Base-by-base conservation (phyloP, 768 basidiomycete species). In the Suillus bovinus region DNA sequence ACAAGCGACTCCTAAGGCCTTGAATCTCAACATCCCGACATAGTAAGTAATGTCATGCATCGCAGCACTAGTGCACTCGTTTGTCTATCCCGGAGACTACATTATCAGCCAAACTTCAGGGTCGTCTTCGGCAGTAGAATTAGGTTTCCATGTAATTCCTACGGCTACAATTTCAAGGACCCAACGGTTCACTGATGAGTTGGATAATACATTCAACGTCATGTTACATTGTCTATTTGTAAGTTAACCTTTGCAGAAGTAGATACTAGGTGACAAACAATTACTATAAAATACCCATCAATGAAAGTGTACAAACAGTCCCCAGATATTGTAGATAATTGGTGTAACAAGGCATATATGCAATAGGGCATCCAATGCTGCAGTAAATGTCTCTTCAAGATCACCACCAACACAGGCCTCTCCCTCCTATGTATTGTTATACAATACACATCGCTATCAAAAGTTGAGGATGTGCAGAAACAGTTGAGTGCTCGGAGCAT, bases 301-400 rank as follows among this genome's bases (percentile, higher is more conserved):
- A 42, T 10, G 41, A 42, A n/a, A n/a, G 41, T n/a, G 20, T n/a
- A 42, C 20, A 42, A 10, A 42, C 7, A 10, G 3, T 10, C 4
- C 20, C 41, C 9, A n/a, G 20, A 42, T 42, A 7, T 7, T 7
- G 33, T 34, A 8, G 4, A 47, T 24, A n/a, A 46, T 24, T 14
- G 24, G 44, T 22, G 44, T 7, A 14, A 46, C 6, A 24, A 46
- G 6, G 22, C 8, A 24, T 47, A 3, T 47, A 14, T 24, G 41
- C 41, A 44, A 22, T n/a, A 44, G n/a, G n/a, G 44, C 13, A 2
- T 22, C 44, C 44, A 22, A n/a, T 13, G 11, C 13, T 14, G 13
- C 22, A 47, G 7, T 1, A 24, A 22, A 5, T 29, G 74, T 74
- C 61, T 74, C 74, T 70, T 73, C 29, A 74, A 74, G 61, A 74